A percentile compares a stretch with the other conserved stretches of the same genome.
Evolutionary conservation across 768 basidiomycete genomes (phyloP).

Genomic region (Lenzites betulinus): DNA sequence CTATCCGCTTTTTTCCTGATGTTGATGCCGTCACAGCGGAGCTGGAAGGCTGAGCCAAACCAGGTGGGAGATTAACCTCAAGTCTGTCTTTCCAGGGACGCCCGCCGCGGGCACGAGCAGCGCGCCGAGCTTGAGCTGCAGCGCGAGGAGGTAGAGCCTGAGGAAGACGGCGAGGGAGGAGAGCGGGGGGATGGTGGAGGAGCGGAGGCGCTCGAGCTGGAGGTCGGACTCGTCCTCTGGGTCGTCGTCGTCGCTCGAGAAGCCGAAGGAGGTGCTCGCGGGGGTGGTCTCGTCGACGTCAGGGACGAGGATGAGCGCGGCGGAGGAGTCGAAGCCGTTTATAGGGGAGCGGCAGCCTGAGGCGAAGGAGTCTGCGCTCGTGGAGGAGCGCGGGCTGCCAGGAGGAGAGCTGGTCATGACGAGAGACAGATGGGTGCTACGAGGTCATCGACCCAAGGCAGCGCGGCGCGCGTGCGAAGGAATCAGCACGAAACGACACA

Average conservation of each 20-base stretch:
- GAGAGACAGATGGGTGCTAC: neutral
- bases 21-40: too few relatives aligned
- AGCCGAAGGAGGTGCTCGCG: constrained; percentile 30
- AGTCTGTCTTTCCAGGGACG: constrained; percentile 49
- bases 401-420: constrained; percentile 5
- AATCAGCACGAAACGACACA: neutral
- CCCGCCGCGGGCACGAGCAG: constrained; percentile 55
- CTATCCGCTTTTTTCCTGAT: too few relatives aligned
- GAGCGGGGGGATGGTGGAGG: constrained; percentile 54
- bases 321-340: constrained; percentile 40
- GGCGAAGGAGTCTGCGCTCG: constrained; percentile 27
- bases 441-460: neutral
- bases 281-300: constrained; percentile 44
- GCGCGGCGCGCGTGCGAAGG: neutral
- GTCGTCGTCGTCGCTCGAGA: constrained; percentile 51
- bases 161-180: constrained; percentile 60
- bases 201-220: constrained; percentile 27
- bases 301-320: constrained; percentile 66
- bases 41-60: too few relatives aligned
- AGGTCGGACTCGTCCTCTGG: constrained; percentile 38
- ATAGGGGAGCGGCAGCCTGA: constrained; percentile 14
- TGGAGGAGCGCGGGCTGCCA: constrained; percentile 25
- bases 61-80: too few relatives aligned
- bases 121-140: constrained; percentile 72
- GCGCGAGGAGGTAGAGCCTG: constrained; percentile 68